These are phyloP conservation scores for Barnettozyma sp. DNA, from an alignment of 805 yeast genomes.

Conservation along the genomic window DNA sequence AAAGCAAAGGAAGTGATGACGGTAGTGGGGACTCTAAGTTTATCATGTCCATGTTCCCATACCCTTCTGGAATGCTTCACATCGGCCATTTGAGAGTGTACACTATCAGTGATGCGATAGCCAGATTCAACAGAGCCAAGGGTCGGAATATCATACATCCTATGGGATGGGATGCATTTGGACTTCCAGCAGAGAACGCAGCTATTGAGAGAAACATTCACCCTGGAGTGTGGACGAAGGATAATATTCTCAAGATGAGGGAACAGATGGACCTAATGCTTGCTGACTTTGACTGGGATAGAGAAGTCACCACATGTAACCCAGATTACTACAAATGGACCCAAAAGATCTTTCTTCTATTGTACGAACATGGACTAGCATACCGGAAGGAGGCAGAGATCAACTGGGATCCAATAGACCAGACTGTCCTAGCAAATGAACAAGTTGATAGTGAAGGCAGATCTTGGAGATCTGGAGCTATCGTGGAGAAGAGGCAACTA, in stretches of 20 bases:
- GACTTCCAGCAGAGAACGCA: constrained; percentile 97
- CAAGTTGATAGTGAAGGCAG: constrained; percentile 88
- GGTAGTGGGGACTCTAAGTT: constrained; percentile 48
- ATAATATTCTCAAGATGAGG: constrained; percentile 81
- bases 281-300: constrained; percentile 90
- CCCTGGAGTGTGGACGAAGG: constrained; percentile 78
- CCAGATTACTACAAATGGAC: constrained; percentile 92
- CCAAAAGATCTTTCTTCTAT: constrained; percentile 70
- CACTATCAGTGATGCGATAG: constrained; percentile 78
- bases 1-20: too few species aligned
- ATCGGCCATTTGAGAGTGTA: constrained; percentile 93
- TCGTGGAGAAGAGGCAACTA: constrained; percentile 73
- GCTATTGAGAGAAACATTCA: constrained; percentile 79
- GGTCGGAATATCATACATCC: constrained; percentile 85
- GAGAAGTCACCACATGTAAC: constrained; percentile 79
- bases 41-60: constrained; percentile 86
- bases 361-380: constrained; percentile 74
- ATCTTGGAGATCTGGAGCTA: constrained; percentile 96
- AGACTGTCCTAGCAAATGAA: constrained; percentile 92
- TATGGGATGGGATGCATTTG: constrained; percentile 99
- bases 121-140: constrained; percentile 68
- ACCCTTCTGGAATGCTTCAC: constrained; percentile 89
- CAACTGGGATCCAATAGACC: constrained; percentile 97
- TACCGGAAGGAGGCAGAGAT: constrained; percentile 83
- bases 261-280: constrained; percentile 70